Evolutionary conservation across 2,329 filamentous ascomycete genomes (phyloP).

Genomic region (Tolypocladium tundrense): DNA sequence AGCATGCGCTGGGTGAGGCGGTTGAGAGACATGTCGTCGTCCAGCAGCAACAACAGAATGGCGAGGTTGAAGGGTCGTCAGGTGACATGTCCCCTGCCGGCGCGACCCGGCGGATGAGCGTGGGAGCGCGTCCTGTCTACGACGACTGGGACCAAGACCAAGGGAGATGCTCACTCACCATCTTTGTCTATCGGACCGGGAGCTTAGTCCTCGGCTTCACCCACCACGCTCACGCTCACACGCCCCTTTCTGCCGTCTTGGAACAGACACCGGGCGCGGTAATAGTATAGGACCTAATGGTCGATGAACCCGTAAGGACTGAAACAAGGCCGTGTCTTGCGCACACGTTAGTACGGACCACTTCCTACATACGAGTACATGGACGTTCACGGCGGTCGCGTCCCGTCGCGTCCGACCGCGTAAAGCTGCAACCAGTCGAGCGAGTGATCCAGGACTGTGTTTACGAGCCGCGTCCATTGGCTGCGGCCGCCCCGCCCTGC

Average conservation of each 20-base stretch:
- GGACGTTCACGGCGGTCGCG: background rate
- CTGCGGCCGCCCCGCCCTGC: background rate
- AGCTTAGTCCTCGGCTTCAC: no score
- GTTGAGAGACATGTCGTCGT: background rate
- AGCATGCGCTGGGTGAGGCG: background rate
- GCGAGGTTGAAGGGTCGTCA: background rate
- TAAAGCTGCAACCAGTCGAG: conserved; percentile 19
- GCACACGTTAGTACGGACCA: background rate
- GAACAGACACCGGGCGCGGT: background rate
- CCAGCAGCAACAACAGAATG: background rate
- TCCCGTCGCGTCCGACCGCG: conserved; percentile 19
- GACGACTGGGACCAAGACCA: background rate
- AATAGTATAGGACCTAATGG: background rate
- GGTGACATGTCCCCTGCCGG: background rate
- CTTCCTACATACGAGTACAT: background rate
- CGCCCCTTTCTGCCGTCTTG: background rate
- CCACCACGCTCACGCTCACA: background rate
- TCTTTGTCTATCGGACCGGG: background rate
- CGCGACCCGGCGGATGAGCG: background rate
- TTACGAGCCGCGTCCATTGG: background rate
- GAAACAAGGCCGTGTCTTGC: background rate
- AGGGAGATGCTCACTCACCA: background rate
- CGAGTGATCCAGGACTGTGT: background rate
- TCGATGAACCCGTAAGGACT: background rate
- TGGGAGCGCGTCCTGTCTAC: background rate